Evolutionary conservation across 2,329 filamentous ascomycete genomes (phyloP).

Genomic region (Curvularia sp.): DNA sequence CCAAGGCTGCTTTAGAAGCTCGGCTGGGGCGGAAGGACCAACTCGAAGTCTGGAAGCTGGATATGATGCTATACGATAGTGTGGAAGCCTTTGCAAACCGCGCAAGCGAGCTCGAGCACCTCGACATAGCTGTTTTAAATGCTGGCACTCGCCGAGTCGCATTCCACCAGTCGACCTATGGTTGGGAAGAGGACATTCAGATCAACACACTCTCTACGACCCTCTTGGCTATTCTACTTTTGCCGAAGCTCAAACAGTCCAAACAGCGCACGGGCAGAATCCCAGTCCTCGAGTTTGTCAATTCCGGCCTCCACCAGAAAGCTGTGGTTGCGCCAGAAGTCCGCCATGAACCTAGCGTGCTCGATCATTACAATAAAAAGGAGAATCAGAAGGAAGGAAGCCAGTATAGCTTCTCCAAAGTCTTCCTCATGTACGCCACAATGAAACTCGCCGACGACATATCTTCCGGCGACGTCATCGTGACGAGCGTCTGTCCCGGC

Average conservation of each 20-base stretch:
- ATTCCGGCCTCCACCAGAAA: conserved; percentile 41
- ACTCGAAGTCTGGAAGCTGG: conserved; percentile 49
- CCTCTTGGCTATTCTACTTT: conserved; percentile 61
- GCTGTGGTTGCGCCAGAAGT: conserved; percentile 35
- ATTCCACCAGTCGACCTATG: conserved; percentile 39
- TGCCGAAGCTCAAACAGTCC: conserved; percentile 48
- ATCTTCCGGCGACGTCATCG: conserved; percentile 42
- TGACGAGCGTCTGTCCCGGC: conserved; percentile 50
- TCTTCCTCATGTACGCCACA: conserved; percentile 48
- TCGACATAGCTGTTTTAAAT: conserved; percentile 53
- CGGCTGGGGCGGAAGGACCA: conserved; percentile 35
- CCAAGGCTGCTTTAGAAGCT: conserved; percentile 40
- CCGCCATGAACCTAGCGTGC: conserved; percentile 32
- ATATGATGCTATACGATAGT: conserved; percentile 48
- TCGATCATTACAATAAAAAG: conserved; percentile 41
- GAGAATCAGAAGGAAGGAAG: conserved; percentile 35
- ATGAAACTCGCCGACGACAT: conserved; percentile 38
- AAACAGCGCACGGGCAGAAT: conserved; percentile 31
- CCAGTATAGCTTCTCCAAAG: conserved; percentile 46
- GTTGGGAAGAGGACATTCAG: conserved; percentile 59
- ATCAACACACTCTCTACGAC: conserved; percentile 66
- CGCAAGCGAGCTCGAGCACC: conserved; percentile 37
- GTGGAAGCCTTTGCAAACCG: conserved; percentile 43
- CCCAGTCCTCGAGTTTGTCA: conserved; percentile 45
- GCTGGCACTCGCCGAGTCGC: conserved; percentile 44